Percentiles rank a stretch among this genome's conserved stretches.
phyloP scores from a whole-genome alignment of 225 moss, liverwort and hornwort genomes.

The Bryum argenteum region DNA sequence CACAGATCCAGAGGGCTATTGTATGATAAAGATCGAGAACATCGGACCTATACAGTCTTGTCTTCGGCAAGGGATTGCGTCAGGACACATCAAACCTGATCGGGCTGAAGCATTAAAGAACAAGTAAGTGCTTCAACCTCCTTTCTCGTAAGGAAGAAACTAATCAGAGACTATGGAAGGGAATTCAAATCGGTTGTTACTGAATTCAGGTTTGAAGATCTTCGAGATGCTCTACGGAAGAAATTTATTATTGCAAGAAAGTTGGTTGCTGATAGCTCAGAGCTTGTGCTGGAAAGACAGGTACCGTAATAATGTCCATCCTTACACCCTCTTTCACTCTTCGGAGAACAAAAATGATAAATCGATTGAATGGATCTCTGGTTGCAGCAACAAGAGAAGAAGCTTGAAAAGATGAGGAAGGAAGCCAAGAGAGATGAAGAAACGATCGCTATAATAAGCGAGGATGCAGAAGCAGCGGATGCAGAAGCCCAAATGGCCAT shows the following conservation, averaged over 20 bases:
- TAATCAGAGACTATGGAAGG: constrained; percentile 1
- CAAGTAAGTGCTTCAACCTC: constrained; percentile 34
- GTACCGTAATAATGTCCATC: constrained; percentile 40
- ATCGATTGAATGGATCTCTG: constrained; percentile 14
- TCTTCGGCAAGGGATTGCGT: constrained; percentile 53
- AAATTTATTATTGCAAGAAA: constrained; percentile 52
- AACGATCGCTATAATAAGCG: constrained; percentile 64
- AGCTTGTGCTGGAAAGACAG: constrained; percentile 63
- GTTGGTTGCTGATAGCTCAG: constrained; percentile 57
- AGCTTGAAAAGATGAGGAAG: constrained; percentile 54
- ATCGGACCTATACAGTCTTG: constrained; percentile 49
- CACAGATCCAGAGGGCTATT: constrained; percentile 43
- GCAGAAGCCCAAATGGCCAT: constrained; percentile 61
- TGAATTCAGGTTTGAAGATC: constrained; percentile 60
- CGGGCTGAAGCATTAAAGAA: constrained; percentile 47
- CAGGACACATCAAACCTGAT: constrained; percentile 57
- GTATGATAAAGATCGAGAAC: constrained; percentile 43
- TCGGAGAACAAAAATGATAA: background rate
- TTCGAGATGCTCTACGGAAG: constrained; percentile 55
- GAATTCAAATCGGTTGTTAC: background rate
- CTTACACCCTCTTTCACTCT: constrained; percentile 12
- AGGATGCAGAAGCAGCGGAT: constrained; percentile 84
- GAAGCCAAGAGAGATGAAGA: constrained; percentile 59
- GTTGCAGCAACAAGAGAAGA: constrained; percentile 54
- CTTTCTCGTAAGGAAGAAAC: background rate